Evolutionary conservation across 148 eudicot species (phyloP), one percentile per base, ranked within the genome.

Genomic region (Rhododendron kiyosumense): DNA sequence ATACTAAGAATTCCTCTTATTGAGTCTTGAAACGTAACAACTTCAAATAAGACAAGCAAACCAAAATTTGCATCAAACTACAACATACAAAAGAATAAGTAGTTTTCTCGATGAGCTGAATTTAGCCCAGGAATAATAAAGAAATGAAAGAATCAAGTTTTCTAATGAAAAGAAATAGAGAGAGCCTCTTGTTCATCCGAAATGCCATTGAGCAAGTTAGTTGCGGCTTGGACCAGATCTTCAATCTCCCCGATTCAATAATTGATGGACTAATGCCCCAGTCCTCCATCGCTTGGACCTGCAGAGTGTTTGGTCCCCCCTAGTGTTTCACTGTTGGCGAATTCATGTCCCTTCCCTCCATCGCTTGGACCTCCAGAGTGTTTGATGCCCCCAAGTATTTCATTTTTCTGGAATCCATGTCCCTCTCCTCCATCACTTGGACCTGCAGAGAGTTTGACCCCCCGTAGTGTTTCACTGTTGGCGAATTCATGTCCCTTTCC

Each of bases 301-400:
- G 76, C 41, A 11, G 36, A 1, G 75, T 1, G 5, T 69, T 69
- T 69, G 15, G 3, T 69, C 6, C 75, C 75, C 1, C 75, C 75
- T 1, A 71, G 76, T 3, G 76, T 30, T 71, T 69, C 11, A 28
- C 32, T 14, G 3, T 30, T 2, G n/a, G 8, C 3, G 41, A 81
- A 12, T 36, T 54, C 26, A 9, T 54, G 45, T 22, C 83, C 67
- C 3, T 57, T 3, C 7, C 83, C 83, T 32, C 85, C 79, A 1
- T n/a, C 32, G 63, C 85, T 85, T 15, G 92, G 90, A 10, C 89
- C 90, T 0, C 86, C 73, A 9, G 83, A 80, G 63, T 80, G 5
- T 51, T 80, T 80, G 0, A 80, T 80, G 2, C 57, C 61, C 1
- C 38, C 61, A 3, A 79, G 17, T n/a, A 5, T 10, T 49, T 49